Base-by-base conservation (phyloP, 2,329 filamentous ascomycete species). In the Lecanicillium sp. region DNA sequence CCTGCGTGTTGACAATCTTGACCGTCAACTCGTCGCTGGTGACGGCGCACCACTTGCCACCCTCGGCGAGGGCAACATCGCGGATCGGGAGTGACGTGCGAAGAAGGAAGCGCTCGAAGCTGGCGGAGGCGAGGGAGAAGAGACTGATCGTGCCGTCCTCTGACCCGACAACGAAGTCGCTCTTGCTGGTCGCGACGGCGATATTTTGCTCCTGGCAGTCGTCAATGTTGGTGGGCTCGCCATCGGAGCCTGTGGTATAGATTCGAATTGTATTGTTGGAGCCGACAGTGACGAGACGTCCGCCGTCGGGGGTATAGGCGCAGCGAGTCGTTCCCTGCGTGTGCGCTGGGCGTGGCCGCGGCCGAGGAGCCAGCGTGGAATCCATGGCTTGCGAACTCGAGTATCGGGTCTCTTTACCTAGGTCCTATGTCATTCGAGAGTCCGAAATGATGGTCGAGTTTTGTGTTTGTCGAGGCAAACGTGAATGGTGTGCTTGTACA, bases 131-230 rank as follows among this genome's bases (percentile, higher is more conserved):
- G 42, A 96, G 76, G n/a, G 86, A 87, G 71, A 94, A 98, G 58
- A 90, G 81, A 72, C 86, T 95, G 59, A 98, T 89, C n/a, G 86
- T 93, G 60, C 94, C 93, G 68, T 97, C 90, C 66, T 98, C 91
- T 17, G 88, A 87, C 23, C 90, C 93, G 52, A 89, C 83, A 37
- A 97, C 81, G 62, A 96, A 95, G 65, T 87, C 90, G 51, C 86
- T 81, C 61, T 91, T 78, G 29, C 81, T 80, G 17, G 89, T 82
- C 24, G 82, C 86, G 19, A 97, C 80, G 26, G 85, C 83, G 17
- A 87, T 75, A 61, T 95, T 95, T 55, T 87, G 85, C 57, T 96
- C 91, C 52, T 86, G 86, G 47, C 86, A 89, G 54, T 96, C 89
- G 63, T 97, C 91, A 49, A 98, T 85, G 49, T 91, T 95, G 50